phyloP scores from a whole-genome alignment of 2,329 filamentous ascomycete genomes.

The Thermomyces lanuginosus region DNA sequence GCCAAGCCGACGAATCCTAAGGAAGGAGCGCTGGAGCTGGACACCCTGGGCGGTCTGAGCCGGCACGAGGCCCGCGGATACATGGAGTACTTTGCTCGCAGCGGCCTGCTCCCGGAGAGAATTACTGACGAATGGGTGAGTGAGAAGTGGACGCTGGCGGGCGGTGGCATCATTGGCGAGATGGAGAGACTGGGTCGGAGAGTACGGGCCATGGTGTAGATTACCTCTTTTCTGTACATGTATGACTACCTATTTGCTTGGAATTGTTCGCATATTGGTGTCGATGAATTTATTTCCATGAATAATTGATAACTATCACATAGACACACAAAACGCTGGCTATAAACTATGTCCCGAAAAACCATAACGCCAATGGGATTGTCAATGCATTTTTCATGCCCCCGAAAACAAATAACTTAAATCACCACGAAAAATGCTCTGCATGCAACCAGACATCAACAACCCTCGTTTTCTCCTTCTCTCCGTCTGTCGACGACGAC shows the following conservation, averaged over 20 bases:
- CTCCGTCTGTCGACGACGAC: no score
- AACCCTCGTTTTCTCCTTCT: conserved; percentile 10
- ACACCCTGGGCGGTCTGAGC: conserved; percentile 50
- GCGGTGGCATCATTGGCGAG: conserved; percentile 70
- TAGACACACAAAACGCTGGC: no score
- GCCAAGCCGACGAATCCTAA: conserved; percentile 14
- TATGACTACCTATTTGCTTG: no score
- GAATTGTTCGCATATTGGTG: no score
- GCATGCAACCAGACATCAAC: conserved; percentile 31
- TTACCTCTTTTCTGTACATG: no score
- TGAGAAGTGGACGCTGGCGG: conserved; percentile 71
- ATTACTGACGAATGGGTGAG: conserved; percentile 56
- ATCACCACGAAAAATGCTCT: conserved; percentile 34
- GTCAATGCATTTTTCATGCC: no score
- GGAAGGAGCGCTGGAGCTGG: conserved; percentile 27
- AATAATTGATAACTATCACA: no score
- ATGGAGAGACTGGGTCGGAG: conserved; percentile 52
- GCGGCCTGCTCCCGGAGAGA: conserved; percentile 56
- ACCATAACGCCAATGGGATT: no score
- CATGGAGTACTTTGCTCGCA: conserved; percentile 87
- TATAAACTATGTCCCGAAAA: no score
- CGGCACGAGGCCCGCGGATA: conserved; percentile 60
- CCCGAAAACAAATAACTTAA: no score
- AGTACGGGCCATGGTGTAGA: conserved; percentile 16
- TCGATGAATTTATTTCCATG: no score